Conservation (phyloP, 306 rosid genomes). For the Sicyos edulis region DNA sequence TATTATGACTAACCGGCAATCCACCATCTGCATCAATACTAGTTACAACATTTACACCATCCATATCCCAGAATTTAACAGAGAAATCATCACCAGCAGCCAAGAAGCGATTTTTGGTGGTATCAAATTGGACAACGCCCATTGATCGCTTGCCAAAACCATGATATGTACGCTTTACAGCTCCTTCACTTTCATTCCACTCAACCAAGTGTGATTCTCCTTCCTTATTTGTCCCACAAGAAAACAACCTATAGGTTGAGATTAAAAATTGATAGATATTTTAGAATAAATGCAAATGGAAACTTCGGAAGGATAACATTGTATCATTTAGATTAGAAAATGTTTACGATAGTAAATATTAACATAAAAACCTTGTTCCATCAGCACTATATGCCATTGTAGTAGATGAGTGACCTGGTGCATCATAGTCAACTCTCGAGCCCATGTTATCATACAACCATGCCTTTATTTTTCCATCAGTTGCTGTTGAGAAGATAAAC, state of each 20-base stretch:
- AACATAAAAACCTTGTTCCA: constrained; percentile 67
- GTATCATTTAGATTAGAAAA: not conserved
- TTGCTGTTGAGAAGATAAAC: constrained; percentile 98
- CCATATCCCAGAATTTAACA: constrained; percentile 99
- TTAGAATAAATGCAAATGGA: not conserved
- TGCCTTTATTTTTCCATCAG: constrained; percentile 99
- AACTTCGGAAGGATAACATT: constrained; percentile 1
- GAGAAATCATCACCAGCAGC: constrained; percentile 85
- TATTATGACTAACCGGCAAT: constrained; percentile 55
- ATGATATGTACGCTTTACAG: constrained; percentile 78
- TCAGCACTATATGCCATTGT: constrained; percentile 94
- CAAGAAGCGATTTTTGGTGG: constrained; percentile 83
- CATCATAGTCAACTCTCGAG: constrained; percentile 97
- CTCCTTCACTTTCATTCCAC: constrained; percentile 99
- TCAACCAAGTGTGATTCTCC: constrained; percentile 95
- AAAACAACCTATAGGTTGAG: constrained; percentile 60
- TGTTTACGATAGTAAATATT: constrained; percentile 15
- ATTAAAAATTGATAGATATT: constrained; percentile 23
- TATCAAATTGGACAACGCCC: constrained; percentile 95
- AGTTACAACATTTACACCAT: constrained; percentile 47
- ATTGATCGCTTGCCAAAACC: constrained; percentile 85
- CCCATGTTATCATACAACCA: constrained; percentile 97
- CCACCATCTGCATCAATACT: constrained; percentile 81
- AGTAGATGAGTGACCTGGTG: constrained; percentile 93
- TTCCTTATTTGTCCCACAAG: constrained; percentile 96